phyloP scores from a whole-genome alignment of 306 rosid genomes.

The Pueraria montana region DNA sequence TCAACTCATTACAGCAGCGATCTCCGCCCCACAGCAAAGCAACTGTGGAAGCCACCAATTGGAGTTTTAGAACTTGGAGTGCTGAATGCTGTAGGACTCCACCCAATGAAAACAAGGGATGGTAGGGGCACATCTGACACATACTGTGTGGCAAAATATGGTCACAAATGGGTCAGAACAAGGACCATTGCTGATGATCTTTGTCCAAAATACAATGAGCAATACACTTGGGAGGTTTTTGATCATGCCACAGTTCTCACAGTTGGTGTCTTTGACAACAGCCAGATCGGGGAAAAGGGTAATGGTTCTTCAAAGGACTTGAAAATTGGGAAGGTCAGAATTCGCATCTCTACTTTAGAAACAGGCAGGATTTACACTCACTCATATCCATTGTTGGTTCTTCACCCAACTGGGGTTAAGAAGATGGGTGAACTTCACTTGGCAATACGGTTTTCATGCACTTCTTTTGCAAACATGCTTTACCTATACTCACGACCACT shows the following conservation, averaged over 20 bases:
- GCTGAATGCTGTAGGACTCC: constrained; percentile 57
- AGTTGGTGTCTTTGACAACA: constrained; percentile 62
- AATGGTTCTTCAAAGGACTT: constrained; percentile 43
- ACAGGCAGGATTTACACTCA: constrained; percentile 61
- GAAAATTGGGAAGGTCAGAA: constrained; percentile 65
- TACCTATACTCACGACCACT: constrained; percentile 57
- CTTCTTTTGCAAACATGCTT: constrained; percentile 57
- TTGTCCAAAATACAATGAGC: constrained; percentile 60
- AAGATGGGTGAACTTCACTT: constrained; percentile 62
- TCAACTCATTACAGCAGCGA: constrained; percentile 66
- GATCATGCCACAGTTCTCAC: constrained; percentile 63
- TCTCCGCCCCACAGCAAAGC: constrained; percentile 63
- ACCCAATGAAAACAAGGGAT: constrained; percentile 60
- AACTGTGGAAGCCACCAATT: constrained; percentile 59
- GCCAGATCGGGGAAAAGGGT: constrained; percentile 53
- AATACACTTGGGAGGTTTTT: constrained; percentile 67
- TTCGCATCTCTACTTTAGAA: constrained; percentile 59
- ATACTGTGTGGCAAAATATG: constrained; percentile 67
- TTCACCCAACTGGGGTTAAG: constrained; percentile 59
- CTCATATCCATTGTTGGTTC: constrained; percentile 58
- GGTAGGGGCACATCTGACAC: constrained; percentile 59
- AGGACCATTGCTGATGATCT: constrained; percentile 58
- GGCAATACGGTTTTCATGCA: constrained; percentile 61
- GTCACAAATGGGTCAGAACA: constrained; percentile 62
- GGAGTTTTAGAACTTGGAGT: constrained; percentile 62